Percentiles rank a stretch among this genome's conserved stretches.
These are phyloP conservation scores for Mycocentrospora acerina DNA, from an alignment of 2,329 filamentous ascomycete species.

Conservation along the genomic window DNA sequence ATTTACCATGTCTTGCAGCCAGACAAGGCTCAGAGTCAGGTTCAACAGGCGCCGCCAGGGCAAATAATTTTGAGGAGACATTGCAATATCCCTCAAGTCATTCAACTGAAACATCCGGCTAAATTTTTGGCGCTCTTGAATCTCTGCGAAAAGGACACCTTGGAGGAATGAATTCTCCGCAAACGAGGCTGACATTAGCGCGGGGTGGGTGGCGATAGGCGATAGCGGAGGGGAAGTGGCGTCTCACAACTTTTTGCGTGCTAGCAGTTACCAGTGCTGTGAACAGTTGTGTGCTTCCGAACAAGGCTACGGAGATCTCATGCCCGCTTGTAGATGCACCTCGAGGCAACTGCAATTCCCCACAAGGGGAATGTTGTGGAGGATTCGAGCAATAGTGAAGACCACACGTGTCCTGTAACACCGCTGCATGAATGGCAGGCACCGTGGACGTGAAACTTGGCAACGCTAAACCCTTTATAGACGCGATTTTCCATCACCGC, in stretches of 20 bases:
- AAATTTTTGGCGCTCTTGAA: background rate
- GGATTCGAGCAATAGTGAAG: constrained; percentile 18
- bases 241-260: too few relatives aligned
- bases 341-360: background rate
- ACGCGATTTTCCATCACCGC: constrained; percentile 18
- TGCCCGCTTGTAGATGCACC: too few relatives aligned
- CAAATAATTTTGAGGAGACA: constrained; percentile 8
- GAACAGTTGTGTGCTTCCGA: too few relatives aligned
- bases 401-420: constrained; percentile 36
- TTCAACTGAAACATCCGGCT: constrained; percentile 1
- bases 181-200: constrained; percentile 13
- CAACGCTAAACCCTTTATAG: constrained; percentile 20
- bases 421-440: constrained; percentile 17
- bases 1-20: too few relatives aligned
- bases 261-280: too few relatives aligned
- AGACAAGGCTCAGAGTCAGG: constrained; percentile 3
- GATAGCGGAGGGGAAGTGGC: constrained; percentile 3
- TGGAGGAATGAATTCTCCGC: constrained; percentile 6
- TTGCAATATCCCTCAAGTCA: constrained; percentile 7
- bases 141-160: constrained; percentile 13
- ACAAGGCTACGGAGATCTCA: too few relatives aligned
- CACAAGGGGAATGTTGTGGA: constrained; percentile 12
- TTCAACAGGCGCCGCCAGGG: background rate
- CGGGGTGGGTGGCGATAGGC: constrained; percentile 11
- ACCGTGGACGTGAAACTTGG: too few relatives aligned